Evolutionary conservation across 2,329 filamentous ascomycete genomes (phyloP), one percentile per base, ranked within the genome.

Genomic region (Ceratocystis lukuohia): DNA sequence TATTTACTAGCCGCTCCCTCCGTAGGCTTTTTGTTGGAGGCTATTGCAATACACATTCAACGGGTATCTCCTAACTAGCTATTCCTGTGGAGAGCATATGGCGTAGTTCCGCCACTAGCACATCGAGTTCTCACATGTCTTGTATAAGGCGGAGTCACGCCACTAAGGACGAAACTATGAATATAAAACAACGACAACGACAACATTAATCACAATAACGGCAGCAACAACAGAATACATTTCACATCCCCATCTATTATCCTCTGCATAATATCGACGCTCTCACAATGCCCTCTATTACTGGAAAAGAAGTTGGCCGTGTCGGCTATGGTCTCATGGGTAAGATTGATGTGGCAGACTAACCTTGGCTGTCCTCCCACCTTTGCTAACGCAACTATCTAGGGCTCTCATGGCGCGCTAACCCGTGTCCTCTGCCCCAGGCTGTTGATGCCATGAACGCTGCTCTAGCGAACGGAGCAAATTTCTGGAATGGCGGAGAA

Each of bases 401-500:
- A 79, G 77, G 77, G 70, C 71, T 81, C 48, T 79, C 77, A 28
- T 78, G 78, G 77, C 75, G 77, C 25, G 71, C 72, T 37, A 70
- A 73, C 17, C 74, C 75, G 1, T 73, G 74, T 8, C 72, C 80
- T 1, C 71, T 80, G 15, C 78, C 82, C 44, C 75, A 81, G 68
- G 76, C 80, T 46, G 79, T 85, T 69, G 79, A 79, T 56, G 80
- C 82, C 10, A 77, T 88, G 74, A 80, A 80, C 70, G 77, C 80
- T 20, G 76, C 84, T 5, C 72, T 85, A 12, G 69, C 74, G 28
- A 72, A 72, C 10, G 77, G 79, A 66, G 75, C 74, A 71, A 80
- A 75, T 68, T 76, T 80, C 66, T 88, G 84, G 84, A 87, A 86
- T 70, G 84, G 78, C 46, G 85, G 79, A 69, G 84, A 87, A 71